These are phyloP conservation scores for Cenchrus americanus DNA, from an alignment of 176 grass and related monocot genomes.

Conservation along the genomic window DNA sequence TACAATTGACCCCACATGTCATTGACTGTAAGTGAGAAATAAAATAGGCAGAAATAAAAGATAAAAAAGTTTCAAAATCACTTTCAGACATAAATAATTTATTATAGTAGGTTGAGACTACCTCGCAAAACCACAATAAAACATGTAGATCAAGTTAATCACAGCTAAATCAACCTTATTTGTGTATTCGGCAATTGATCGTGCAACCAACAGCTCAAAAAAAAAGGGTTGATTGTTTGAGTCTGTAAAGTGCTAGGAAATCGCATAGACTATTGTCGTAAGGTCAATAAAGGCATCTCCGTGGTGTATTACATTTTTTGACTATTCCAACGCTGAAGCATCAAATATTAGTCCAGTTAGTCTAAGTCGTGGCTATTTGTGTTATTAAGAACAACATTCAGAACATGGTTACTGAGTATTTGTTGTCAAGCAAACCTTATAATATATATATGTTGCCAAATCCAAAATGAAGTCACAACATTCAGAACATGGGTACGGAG, in stretches of 20 bases:
- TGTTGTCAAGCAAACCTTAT: conserved; percentile 5
- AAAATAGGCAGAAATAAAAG: neutral
- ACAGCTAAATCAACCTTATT: conserved; percentile 9
- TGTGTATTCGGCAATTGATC: conserved; percentile 21
- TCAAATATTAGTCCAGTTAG: neutral
- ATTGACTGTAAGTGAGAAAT: neutral
- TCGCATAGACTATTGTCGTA: neutral
- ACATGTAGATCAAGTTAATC: conserved; percentile 14
- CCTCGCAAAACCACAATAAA: conserved; percentile 24
- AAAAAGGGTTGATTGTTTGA: conserved; percentile 22
- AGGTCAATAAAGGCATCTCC: neutral
- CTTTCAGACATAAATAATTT: conserved; percentile 13
- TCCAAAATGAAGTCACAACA: conserved; percentile 24
- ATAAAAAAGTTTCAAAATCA: conserved; percentile 6
- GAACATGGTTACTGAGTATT: conserved; percentile 9
- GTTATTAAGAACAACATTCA: conserved; percentile 16
- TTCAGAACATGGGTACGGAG: conserved; percentile 8
- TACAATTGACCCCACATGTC: no score
- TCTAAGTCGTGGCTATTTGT: neutral
- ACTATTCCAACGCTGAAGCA: neutral
- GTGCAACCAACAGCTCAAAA: conserved; percentile 17
- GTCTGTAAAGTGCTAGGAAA: conserved; percentile 9
- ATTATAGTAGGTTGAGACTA: neutral
- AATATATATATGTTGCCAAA: neutral
- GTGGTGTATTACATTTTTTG: neutral